Percentiles rank a stretch among this genome's conserved stretches.
Conservation (phyloP, 441 rosid genomes). For the Populus hybrid region DNA sequence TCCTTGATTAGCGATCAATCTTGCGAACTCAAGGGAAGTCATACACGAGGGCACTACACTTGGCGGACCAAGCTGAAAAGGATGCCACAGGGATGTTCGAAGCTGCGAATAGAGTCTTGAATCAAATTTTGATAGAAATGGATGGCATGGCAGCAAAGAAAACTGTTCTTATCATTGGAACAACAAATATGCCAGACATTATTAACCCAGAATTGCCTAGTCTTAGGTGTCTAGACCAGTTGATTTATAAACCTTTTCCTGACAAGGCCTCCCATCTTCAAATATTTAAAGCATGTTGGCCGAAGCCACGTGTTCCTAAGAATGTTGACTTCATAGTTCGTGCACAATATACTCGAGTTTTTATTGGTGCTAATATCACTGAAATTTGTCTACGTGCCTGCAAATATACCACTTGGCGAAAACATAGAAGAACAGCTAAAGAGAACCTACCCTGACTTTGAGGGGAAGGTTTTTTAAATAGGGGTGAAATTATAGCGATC, state of each 20-base stretch:
- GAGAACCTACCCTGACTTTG: too few relatives aligned
- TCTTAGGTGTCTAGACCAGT: conserved; percentile 56
- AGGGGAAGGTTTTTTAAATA: too few relatives aligned
- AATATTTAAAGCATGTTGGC: conserved; percentile 50
- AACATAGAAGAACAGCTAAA: conserved; percentile 37
- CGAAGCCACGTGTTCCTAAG: conserved; percentile 47
- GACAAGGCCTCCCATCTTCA: conserved; percentile 51
- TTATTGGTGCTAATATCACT: conserved; percentile 60
- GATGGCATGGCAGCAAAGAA: conserved; percentile 24
- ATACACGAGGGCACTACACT: conserved; percentile 62
- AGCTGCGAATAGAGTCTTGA: conserved; percentile 58
- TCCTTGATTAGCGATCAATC: conserved; percentile 56
- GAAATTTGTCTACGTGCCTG: conserved; percentile 63
- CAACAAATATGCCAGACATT: conserved; percentile 56
- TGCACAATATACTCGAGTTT: conserved; percentile 46
- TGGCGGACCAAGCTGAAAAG: conserved; percentile 89
- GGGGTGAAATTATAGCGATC: too few relatives aligned
- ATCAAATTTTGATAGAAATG: conserved; percentile 65
- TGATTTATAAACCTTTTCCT: conserved; percentile 59
- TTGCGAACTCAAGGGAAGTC: conserved; percentile 66
- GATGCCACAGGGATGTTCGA: conserved; percentile 97
- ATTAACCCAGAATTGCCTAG: conserved; percentile 56
- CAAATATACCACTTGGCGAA: conserved; percentile 60
- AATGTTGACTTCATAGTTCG: conserved; percentile 50
- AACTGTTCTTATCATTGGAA: conserved; percentile 55